Conservation (phyloP, 1,284 basidiomycete genomes). For the Cryptococcus sp. region DNA sequence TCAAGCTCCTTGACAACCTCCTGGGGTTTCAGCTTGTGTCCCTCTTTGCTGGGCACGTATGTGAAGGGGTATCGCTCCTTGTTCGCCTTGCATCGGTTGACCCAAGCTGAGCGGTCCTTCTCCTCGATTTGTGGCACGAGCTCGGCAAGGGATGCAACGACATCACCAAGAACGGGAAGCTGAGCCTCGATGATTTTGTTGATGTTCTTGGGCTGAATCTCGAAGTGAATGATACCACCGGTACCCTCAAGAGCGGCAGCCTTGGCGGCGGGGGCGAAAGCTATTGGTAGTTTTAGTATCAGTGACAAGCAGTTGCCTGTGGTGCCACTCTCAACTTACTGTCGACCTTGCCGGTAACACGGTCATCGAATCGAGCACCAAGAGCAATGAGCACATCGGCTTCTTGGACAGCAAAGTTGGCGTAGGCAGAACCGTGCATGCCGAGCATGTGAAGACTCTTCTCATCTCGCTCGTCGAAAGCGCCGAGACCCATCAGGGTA, state of each 20-base stretch:
- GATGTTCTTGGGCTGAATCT: constrained; percentile 97
- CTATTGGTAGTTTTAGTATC: constrained; percentile 28
- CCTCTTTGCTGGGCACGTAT: constrained; percentile 67
- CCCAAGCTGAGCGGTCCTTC: constrained; percentile 74
- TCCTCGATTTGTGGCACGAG: constrained; percentile 76
- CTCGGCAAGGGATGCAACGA: constrained; percentile 75
- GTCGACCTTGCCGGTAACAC: constrained; percentile 90
- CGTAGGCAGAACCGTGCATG: constrained; percentile 98
- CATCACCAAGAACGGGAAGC: constrained; percentile 92
- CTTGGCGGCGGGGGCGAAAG: constrained; percentile 86
- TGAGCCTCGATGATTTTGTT: constrained; percentile 98
- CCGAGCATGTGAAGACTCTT: constrained; percentile 95
- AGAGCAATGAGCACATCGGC: constrained; percentile 98
- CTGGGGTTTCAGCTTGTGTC: constrained; percentile 87
- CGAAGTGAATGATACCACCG: constrained; percentile 98
- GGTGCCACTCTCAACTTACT: constrained; percentile 45
- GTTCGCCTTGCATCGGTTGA: constrained; percentile 77
- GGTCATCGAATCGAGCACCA: constrained; percentile 95
- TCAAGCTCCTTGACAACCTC: constrained; percentile 94
- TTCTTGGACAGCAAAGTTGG: constrained; percentile 95
- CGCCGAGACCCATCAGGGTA: constrained; percentile 91
- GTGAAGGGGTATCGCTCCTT: constrained; percentile 90
- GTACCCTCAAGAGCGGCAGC: constrained; percentile 82
- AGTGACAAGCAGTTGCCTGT: neutral
- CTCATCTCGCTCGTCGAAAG: constrained; percentile 88